These are phyloP conservation scores for Fraxinus anomala DNA, from an alignment of 257 asterid genomes.

Conservation along the genomic window DNA sequence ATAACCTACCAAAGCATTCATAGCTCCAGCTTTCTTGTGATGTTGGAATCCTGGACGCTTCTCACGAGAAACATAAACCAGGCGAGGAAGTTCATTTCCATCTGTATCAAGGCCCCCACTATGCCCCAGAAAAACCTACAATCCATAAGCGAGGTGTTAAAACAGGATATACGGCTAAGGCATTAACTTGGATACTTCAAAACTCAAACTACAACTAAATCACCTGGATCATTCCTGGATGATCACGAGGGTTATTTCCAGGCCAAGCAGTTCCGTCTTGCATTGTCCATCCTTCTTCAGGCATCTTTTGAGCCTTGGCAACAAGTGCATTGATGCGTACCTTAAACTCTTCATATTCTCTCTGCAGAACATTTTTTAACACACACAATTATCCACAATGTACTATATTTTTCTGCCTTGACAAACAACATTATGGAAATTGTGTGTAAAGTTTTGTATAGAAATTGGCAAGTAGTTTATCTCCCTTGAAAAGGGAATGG, in stretches of 20 bases:
- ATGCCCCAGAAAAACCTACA: conserved; percentile 36
- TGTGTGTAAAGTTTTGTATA: not conserved
- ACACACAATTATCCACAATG: not conserved
- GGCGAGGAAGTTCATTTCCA: conserved; percentile 78
- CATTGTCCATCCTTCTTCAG: conserved; percentile 90
- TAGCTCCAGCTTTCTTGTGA: conserved; percentile 91
- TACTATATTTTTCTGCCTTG: not conserved
- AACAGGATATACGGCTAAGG: conserved; percentile 13
- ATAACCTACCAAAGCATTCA: conserved; percentile 80
- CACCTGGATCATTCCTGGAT: conserved; percentile 79
- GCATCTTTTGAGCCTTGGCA: conserved; percentile 78
- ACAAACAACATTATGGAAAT: not conserved
- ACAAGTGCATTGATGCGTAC: conserved; percentile 70
- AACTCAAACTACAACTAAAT: not conserved
- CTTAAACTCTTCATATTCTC: conserved; percentile 78
- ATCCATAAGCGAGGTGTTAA: conserved; percentile 16
- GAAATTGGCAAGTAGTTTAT: not conserved
- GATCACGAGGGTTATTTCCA: conserved; percentile 71
- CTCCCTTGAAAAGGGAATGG: not conserved
- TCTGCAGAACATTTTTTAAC: not conserved
- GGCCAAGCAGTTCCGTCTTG: conserved; percentile 87
- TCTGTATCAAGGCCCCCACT: conserved; percentile 71
- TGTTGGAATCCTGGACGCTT: conserved; percentile 97
- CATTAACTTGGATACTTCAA: not conserved
- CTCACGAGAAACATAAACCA: conserved; percentile 98